Evolutionary conservation across 2,329 filamentous ascomycete genomes (phyloP).

Genomic region (Biscogniauxia marginata): DNA sequence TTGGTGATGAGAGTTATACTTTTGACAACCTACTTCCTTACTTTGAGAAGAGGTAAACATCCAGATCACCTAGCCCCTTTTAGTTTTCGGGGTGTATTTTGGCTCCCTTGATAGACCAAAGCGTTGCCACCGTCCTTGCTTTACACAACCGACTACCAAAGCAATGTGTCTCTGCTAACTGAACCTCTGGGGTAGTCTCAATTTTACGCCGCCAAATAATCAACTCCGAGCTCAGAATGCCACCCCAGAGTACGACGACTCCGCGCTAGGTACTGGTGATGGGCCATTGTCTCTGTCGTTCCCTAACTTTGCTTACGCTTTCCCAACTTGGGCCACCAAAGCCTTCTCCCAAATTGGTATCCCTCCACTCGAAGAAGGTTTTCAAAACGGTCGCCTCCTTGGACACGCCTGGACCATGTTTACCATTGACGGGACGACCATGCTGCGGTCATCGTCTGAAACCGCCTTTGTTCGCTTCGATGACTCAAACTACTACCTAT

Average conservation of each 20-base stretch:
- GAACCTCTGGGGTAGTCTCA: too few species aligned
- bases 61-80: too few species aligned
- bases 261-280: slow-evolving; percentile 27
- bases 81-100: too few species aligned
- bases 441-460: slow-evolving; percentile 35
- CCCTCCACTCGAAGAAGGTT: slow-evolving; percentile 27
- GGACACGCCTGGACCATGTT: slow-evolving; percentile 35
- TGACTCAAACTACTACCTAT: slow-evolving; percentile 33
- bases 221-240: slow-evolving; percentile 21
- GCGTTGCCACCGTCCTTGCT: too few species aligned
- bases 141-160: too few species aligned
- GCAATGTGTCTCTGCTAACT: too few species aligned
- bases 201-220: slow-evolving; percentile 13
- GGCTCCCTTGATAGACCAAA: too few species aligned
- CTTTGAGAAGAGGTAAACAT: slow-evolving; percentile 14
- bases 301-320: slow-evolving; percentile 36
- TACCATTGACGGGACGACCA: slow-evolving; percentile 30
- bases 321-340: slow-evolving; percentile 34
- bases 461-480: slow-evolving; percentile 34
- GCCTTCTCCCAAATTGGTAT: slow-evolving; percentile 41
- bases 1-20: slow-evolving; percentile 14
- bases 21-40: slow-evolving; percentile 13
- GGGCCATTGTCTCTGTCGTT: slow-evolving; percentile 40
- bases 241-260: slow-evolving; percentile 19
- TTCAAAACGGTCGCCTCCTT: slow-evolving; percentile 39